Evolutionary conservation across 345 rosid species (phyloP), one percentile per base, ranked within the genome.

Genomic region (Aquilaria yunnanensis): DNA sequence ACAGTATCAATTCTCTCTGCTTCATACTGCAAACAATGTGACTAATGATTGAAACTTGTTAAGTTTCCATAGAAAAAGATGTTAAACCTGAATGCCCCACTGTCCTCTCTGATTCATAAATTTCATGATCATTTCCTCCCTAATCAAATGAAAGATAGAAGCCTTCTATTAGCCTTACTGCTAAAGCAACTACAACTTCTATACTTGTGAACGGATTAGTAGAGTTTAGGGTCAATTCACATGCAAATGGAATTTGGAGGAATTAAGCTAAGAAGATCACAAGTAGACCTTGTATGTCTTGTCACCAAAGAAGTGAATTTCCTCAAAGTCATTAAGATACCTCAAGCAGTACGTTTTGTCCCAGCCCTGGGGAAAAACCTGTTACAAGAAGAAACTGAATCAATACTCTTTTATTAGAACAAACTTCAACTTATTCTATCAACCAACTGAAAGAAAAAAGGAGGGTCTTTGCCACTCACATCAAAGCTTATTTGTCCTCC

Each of bases 401-500:
- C 59, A 48, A 66, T 30, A 47, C 14, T 47, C 48, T 58, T 58
- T 45, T 33, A 16, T 55, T n/a, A 60, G 47, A 47, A 32, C 41
- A 3, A 37, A 37, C 7, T 37, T 37, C 43, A 37, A 37, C 43
- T 37, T 37, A 23, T 23, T 23, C 23, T 23, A 37, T 37, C 43
- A 37, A 37, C 43, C 43, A 37, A 37, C 43, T 37, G 43, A 37
- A 5, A 5, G 12, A 61, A 12, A 55, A 61, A 33, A 14, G 33
- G 5, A 62, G 49, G 8, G 43, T 51, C 47, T 10, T 29, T 52
- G 4, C 31, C 13, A 81, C 99, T 68, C 52, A 88, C 99, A 72
- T 94, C 99, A 65, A 94, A 94, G 82, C 99, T 94, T 49, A 94
- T 90, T 78, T 94, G 96, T 68, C 99, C 97, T 37, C 99, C 99